These are phyloP conservation scores for Phytopythium boreale DNA, from an alignment of 352 stramenopile genomes.

Conservation along the genomic window DNA sequence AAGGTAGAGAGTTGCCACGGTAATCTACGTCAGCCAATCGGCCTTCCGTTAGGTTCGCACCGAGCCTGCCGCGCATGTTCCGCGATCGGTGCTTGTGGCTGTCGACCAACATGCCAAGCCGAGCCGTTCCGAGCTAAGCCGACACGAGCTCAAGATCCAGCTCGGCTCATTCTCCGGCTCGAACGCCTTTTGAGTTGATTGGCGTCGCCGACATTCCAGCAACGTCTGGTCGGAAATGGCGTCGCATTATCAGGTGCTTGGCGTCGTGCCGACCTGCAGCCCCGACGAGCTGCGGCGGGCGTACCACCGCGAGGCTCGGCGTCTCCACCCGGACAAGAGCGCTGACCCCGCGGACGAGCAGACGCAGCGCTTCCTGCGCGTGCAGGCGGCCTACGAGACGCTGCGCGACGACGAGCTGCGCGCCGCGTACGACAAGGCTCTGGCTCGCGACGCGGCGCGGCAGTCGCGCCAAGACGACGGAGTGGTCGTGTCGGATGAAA, in stretches of 20 bases:
- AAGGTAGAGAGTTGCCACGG: neutral
- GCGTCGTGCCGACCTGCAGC: constrained; percentile 37
- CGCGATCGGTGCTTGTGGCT: constrained; percentile 21
- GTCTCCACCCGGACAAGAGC: constrained; percentile 68
- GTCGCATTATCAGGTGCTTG: constrained; percentile 55
- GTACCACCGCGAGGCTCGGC: constrained; percentile 61
- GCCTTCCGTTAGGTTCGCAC: neutral
- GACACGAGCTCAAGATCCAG: neutral
- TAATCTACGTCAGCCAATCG: neutral
- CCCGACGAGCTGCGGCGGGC: constrained; percentile 62
- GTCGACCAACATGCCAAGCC: constrained; percentile 4
- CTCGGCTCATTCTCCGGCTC: neutral
- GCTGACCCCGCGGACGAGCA: neutral
- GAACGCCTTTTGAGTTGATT: neutral
- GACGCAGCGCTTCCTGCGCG: constrained; percentile 41
- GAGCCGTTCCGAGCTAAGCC: neutral
- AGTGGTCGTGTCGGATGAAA: constrained; percentile 63
- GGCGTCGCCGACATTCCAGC: too few species aligned
- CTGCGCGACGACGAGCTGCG: constrained; percentile 40
- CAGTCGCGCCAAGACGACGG: constrained; percentile 37
- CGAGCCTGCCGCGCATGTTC: constrained; percentile 13
- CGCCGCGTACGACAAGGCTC: constrained; percentile 49
- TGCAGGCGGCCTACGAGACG: constrained; percentile 72
- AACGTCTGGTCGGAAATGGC: neutral
- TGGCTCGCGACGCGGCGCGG: constrained; percentile 32